phyloP scores from a whole-genome alignment of 352 stramenopile genomes.

The Globisporangium abappressorium region DNA sequence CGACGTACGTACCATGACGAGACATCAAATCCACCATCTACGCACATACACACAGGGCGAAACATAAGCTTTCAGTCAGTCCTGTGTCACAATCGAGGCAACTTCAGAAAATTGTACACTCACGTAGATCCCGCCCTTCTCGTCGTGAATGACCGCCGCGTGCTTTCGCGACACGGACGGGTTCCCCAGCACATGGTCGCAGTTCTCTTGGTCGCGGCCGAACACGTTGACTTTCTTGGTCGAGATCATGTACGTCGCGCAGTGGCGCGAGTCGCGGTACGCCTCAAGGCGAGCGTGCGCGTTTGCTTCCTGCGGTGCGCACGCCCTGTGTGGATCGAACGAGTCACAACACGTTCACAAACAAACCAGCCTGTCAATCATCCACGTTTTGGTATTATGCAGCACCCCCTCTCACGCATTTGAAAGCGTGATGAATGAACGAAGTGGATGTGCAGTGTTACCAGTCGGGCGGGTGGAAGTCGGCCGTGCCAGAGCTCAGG shows the following conservation, averaged over 20 bases:
- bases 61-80: background rate
- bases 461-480: constrained; percentile 79
- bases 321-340: constrained; percentile 38
- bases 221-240: constrained; percentile 84
- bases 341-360: background rate
- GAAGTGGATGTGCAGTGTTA: constrained; percentile 15
- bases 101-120: constrained; percentile 16
- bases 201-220: constrained; percentile 80
- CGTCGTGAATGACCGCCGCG: constrained; percentile 81
- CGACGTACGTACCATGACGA: constrained; percentile 82
- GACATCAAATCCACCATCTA: constrained; percentile 90
- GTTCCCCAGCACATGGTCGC: constrained; percentile 86
- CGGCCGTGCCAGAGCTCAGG: constrained; percentile 68
- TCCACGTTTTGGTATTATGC: background rate
- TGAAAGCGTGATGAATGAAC: too few species aligned
- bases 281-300: constrained; percentile 71
- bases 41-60: constrained; percentile 7
- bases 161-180: constrained; percentile 86
- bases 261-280: constrained; percentile 73
- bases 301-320: constrained; percentile 58
- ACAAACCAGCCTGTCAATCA: background rate
- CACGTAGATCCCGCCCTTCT: constrained; percentile 81
- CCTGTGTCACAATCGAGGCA: background rate
- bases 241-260: constrained; percentile 82
- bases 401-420: background rate